Conservation (phyloP, 1,284 basidiomycete species). For the Trametes hirsuta region DNA sequence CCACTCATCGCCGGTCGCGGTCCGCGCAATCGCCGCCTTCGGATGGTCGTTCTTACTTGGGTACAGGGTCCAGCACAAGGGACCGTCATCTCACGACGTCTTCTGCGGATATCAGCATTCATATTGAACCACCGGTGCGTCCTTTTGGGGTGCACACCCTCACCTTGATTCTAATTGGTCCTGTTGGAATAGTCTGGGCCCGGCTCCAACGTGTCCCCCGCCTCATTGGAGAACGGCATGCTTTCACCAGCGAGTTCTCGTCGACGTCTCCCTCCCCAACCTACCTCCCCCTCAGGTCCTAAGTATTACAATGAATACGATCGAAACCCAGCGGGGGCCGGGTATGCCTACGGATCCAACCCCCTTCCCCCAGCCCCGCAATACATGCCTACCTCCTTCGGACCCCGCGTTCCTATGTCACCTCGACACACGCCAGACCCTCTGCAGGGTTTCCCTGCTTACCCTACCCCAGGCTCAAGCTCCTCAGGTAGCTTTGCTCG, state of each 20-base stretch:
- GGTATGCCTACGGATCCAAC: constrained; percentile 8
- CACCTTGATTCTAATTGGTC: constrained; percentile 3
- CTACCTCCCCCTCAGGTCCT: constrained; percentile 10
- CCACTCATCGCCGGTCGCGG: constrained; percentile 23
- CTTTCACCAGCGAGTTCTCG: constrained; percentile 24
- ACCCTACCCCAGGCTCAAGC: constrained; percentile 3
- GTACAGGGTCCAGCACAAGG: constrained; percentile 8
- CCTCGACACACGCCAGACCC: constrained; percentile 18
- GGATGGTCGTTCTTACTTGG: constrained; percentile 15
- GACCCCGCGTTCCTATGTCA: constrained; percentile 18
- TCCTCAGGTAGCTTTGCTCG: constrained; percentile 10
- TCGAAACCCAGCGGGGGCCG: neutral
- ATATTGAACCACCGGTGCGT: constrained; percentile 32
- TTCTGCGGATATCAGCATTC: constrained; percentile 25
- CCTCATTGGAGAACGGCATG: constrained; percentile 19
- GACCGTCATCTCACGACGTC: constrained; percentile 16
- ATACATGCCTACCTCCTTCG: constrained; percentile 26
- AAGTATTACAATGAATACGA: constrained; percentile 7
- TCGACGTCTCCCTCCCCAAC: constrained; percentile 13
- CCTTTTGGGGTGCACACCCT: neutral
- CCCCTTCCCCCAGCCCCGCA: constrained; percentile 9
- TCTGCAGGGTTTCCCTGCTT: constrained; percentile 6
- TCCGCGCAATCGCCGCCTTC: constrained; percentile 26
- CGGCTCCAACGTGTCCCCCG: constrained; percentile 25
- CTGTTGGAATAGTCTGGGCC: constrained; percentile 26